Base-by-base conservation (phyloP, 2,329 filamentous ascomycete species). In the Aspergillus ustus region DNA sequence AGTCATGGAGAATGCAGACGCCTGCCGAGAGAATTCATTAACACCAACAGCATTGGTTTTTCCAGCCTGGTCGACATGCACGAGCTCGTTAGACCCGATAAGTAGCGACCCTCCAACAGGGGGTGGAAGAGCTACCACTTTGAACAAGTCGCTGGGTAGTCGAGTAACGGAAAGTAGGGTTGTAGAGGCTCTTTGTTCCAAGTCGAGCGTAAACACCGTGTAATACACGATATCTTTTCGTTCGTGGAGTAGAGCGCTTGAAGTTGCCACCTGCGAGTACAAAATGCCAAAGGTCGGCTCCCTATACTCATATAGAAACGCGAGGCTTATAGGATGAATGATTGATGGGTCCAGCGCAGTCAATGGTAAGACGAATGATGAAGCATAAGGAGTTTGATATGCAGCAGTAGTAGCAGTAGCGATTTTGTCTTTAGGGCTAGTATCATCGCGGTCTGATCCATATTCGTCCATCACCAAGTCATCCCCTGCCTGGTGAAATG, bases 251-350 rank as follows among this genome's bases (percentile, higher is more conserved):
- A 98, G 82, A 3, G 91, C 89, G 59, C 85, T 83, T n/a, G 93
- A 93, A 15, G 89, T 87, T 40, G 89, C 84, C 65, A 87, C 82
- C 56, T 88, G 89, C 1, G 93, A 91, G 51, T 92, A 95, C 46
- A 99, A 83, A 63, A 99, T 93, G 60, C 94, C 95, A 80, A 99
- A 97, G 0, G 95, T 99, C 13, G 95, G 94, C 78, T 98, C 95
- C 76, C 95, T 89, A 78, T 99, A 99, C 80, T 98, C 94, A 83
- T 98, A 87, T 67, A 99, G 82, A 77, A 99, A 99, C 59, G 91
- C 89, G 72, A 99, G 87, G 74, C 97, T 92, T 72, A 97, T 88
- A 52, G 94, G 93, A 77, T 97, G 91, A 63, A 94, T 87, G 69
- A 99, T 84, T 66, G 86, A 88, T 65, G 93, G 91, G 77, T 98